phyloP scores from a whole-genome alignment of 305 asterid species.

The Fraxinus xanthoxyloides region DNA sequence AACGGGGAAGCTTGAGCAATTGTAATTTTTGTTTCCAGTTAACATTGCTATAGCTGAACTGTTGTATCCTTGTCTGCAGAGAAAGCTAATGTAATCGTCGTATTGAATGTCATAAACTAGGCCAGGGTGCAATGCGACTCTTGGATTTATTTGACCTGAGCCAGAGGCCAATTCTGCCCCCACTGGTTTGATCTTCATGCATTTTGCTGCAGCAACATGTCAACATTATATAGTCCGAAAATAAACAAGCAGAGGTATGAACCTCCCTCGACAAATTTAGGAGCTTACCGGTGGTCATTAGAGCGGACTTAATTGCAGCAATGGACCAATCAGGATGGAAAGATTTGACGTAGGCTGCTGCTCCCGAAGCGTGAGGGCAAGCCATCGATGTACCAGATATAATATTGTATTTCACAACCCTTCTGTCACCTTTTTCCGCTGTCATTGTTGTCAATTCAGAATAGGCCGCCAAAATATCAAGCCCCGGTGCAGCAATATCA shows the following conservation, averaged over 20 bases:
- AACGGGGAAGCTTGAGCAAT: slow-evolving; percentile 43
- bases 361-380: slow-evolving; percentile 74
- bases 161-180: slow-evolving; percentile 67
- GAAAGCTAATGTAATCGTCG: slow-evolving; percentile 49
- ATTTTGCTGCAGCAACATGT: slow-evolving; percentile 46
- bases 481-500: slow-evolving; percentile 82
- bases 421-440: slow-evolving; percentile 24
- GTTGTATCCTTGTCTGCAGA: slow-evolving; percentile 68
- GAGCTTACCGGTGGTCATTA: slow-evolving; percentile 76
- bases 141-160: slow-evolving; percentile 65
- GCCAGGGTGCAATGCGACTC: slow-evolving; percentile 67
- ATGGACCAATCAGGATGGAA: slow-evolving; percentile 78
- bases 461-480: slow-evolving; percentile 66
- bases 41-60: slow-evolving; percentile 34
- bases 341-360: slow-evolving; percentile 77
- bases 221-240: background rate
- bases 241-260: background rate
- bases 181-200: slow-evolving; percentile 41
- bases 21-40: slow-evolving; percentile 42
- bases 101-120: slow-evolving; percentile 54
- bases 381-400: slow-evolving; percentile 89
- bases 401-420: slow-evolving; percentile 43
- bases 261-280: background rate
- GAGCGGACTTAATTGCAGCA: slow-evolving; percentile 82
- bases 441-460: slow-evolving; percentile 30